A percentile compares a stretch with the other conserved stretches of the same genome.
phyloP scores from a whole-genome alignment of 768 basidiomycete species.

The Gymnopilus junonius region DNA sequence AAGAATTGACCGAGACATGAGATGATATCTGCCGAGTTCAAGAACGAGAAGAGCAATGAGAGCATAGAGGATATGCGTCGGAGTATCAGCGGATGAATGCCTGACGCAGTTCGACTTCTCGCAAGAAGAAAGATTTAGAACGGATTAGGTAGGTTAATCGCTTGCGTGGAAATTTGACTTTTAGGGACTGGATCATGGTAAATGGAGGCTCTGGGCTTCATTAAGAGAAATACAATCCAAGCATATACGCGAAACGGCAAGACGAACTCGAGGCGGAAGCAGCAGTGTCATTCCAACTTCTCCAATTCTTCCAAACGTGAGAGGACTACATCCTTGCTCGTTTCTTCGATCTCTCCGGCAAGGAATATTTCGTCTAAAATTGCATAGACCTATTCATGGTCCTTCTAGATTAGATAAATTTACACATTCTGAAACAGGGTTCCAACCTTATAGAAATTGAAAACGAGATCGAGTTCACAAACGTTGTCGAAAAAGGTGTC shows the following conservation, averaged over 20 bases:
- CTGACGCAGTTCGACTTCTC: neutral
- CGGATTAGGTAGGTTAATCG: neutral
- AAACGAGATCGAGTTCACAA: constrained; percentile 96
- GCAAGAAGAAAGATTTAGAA: neutral
- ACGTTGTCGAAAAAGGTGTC: constrained; percentile 99
- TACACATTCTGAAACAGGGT: neutral
- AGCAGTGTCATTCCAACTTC: constrained; percentile 73
- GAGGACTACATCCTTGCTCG: constrained; percentile 94
- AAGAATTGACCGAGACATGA: constrained; percentile 3
- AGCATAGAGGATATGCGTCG: constrained; percentile 19
- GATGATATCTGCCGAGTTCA: constrained; percentile 12
- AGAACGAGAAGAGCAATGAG: constrained; percentile 10
- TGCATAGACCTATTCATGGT: constrained; percentile 78
- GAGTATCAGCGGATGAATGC: constrained; percentile 19
- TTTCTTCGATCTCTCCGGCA: constrained; percentile 98
- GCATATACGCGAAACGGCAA: neutral
- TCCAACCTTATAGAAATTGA: constrained; percentile 90
- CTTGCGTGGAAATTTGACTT: neutral
- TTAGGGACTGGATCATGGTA: neutral
- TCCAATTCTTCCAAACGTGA: constrained; percentile 90
- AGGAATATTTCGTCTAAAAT: constrained; percentile 98
- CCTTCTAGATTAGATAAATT: neutral
- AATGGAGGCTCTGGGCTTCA: neutral
- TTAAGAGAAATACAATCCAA: neutral
- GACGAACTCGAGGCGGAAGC: constrained; percentile 15